Base-by-base conservation (phyloP, 352 stramenopile species). In the Blastocystis sp. region DNA sequence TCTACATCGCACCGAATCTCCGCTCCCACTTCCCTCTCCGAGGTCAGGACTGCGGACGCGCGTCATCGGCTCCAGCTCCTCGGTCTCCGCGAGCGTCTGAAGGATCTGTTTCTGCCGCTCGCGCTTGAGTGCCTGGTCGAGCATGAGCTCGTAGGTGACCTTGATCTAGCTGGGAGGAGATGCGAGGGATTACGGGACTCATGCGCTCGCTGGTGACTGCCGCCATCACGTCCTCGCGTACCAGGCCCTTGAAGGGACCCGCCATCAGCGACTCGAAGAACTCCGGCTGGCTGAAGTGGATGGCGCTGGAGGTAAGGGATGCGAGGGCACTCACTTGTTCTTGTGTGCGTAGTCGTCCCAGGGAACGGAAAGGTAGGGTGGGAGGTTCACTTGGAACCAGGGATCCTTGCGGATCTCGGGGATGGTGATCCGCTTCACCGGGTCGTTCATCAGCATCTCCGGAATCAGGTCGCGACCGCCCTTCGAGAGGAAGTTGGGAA, bases 351-450 rank as follows among this genome's bases (percentile, higher is more conserved):
- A 72, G 7, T 85, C 75, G 16, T 87, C 49, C 78, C 85, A 87
- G 84, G 97, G 93, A 61, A 97, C 91, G 36, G 71, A 78, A 18
- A 99, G 89, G 88, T 99, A 99, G 2, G 93, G 93, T 40, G 96
- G 96, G 8, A 98, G 89, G 79, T 97, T 96, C 85, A 97, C 94
- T 88, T 97, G 92, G 88, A 98, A 99, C 95, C 96, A 99, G 4
- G 95, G 94, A 87, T 99, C 95, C 79, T 97, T 90, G 57, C 95
- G 90, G 89, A 99, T 98, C 88, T 98, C 95, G 3, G 94, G 90
- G 84, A 99, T 98, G 38, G 95, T 98, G 84, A 99, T 98, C 27
- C 96, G 92, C 90, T 98, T 98, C 93, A 98, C 97, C 1, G 96
- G 96, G 87, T 99, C 96, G 27, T 99, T 96, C 73, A 98, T 93